These are phyloP conservation scores for Nemania sp. DNA, from an alignment of 2,329 filamentous ascomycete genomes.

Conservation along the genomic window DNA sequence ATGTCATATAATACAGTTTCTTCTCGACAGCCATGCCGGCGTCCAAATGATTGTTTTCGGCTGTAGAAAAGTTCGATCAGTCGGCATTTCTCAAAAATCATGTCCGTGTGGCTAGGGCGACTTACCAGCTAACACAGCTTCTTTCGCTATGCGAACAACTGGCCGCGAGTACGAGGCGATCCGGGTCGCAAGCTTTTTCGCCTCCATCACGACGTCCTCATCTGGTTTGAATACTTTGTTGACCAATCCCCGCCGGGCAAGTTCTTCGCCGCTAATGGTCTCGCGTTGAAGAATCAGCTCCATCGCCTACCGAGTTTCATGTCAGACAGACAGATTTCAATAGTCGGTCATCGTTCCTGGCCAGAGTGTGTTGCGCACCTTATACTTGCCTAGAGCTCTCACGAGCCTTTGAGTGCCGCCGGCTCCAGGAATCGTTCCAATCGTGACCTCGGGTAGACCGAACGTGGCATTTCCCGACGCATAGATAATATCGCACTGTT, in stretches of 20 bases:
- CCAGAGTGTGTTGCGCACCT: constrained; percentile 26
- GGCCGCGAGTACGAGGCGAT: constrained; percentile 48
- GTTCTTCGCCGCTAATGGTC: constrained; percentile 43
- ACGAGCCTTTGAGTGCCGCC: constrained; percentile 73
- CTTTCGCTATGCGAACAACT: constrained; percentile 48
- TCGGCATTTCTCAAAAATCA: constrained; percentile 2
- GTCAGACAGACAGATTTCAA: constrained; percentile 8
- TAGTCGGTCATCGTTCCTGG: too few relatives aligned
- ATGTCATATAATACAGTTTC: constrained; percentile 45
- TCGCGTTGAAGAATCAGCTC: constrained; percentile 51
- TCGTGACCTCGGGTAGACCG: constrained; percentile 93
- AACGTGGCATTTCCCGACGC: constrained; percentile 82
- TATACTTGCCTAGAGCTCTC: constrained; percentile 43
- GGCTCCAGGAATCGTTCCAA: constrained; percentile 88
- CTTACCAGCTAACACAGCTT: constrained; percentile 44
- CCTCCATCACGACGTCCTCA: constrained; percentile 44
- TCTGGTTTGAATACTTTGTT: constrained; percentile 42
- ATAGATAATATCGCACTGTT: constrained; percentile 59
- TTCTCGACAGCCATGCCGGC: constrained; percentile 46
- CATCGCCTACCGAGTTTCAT: constrained; percentile 45
- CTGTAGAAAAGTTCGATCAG: constrained; percentile 37
- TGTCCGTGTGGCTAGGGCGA: not conserved
- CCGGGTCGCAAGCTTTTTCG: constrained; percentile 44
- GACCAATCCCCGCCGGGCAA: constrained; percentile 47
- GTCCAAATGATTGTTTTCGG: constrained; percentile 47